Base-by-base conservation (phyloP, 78 protist species). In the Bodo saltans region DNA sequence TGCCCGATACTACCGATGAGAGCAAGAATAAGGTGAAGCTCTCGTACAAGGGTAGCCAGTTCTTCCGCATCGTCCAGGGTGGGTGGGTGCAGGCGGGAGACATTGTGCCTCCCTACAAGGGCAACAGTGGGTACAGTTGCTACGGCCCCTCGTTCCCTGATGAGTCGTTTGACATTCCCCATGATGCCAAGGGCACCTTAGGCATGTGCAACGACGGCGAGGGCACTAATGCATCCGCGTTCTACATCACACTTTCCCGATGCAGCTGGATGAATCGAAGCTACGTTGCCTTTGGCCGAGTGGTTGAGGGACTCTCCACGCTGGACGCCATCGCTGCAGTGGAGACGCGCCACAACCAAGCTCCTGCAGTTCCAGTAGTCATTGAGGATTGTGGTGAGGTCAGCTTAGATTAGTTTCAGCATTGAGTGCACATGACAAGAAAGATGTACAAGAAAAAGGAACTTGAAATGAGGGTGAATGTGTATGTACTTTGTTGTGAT, bases 221-320 rank as follows among this genome's bases (percentile, higher is more conserved):
- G 74, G 52, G 67, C 73, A 81, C 85, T 4, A 81, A 81, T 41
- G 35, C 47, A 26, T 32, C 60, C 27, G 60, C 12, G 25, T 81
- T 81, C 67, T 81, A 81, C 73, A 53, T 81, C 39, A 81, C 85
- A 2, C 3, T 23, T 2, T 88, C 23, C 27, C 85, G 86, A 67
- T 60, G 74, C 32, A 87, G 97, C 0, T 87, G 96, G 90, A 90
- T 97, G 72, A 98, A 97, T 86, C 81, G 87, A 74, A 95, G 93
- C 79, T 98, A 97, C 87, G 95, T 98, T 0, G 95, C 95, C 37
- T 97, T 97, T 47, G 99, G 99, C 29, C 78, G 97, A 28, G 81
- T 76, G 41, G 35, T 76, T 29, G 53, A 39, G 4, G 81, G 81
- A 8, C 26, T 37, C 3, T 47, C 26, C 3, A 25, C 8, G 69